Evolutionary conservation across 2,329 filamentous ascomycete genomes (phyloP).

Genomic region (Boeremia exigua): DNA sequence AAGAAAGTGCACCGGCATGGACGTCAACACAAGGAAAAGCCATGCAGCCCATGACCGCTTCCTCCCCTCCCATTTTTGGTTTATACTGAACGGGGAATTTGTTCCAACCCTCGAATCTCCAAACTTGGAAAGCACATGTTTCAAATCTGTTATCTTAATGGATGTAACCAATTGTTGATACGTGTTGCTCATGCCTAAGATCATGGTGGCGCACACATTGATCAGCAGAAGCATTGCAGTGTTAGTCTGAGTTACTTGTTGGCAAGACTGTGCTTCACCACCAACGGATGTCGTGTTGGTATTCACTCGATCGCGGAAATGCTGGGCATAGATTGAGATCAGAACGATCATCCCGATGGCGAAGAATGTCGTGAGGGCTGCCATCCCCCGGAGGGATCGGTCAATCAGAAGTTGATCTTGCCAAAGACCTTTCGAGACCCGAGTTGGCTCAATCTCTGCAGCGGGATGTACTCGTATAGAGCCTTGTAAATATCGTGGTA

Average conservation of each 20-base stretch:
- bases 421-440: constrained; percentile 35
- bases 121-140: constrained; percentile 33
- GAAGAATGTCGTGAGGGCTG: constrained; percentile 25
- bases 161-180: constrained; percentile 43
- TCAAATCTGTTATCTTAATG: constrained; percentile 33
- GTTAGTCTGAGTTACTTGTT: constrained; percentile 27
- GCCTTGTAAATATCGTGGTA: constrained; percentile 20
- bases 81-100: constrained; percentile 43
- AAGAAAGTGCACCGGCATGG: constrained; percentile 37
- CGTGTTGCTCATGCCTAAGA: constrained; percentile 42
- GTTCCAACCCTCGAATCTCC: constrained; percentile 42
- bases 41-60: constrained; percentile 34
- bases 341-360: constrained; percentile 30
- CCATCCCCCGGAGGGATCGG: constrained; percentile 36
- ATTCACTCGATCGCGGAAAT: constrained; percentile 24
- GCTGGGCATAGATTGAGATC: constrained; percentile 19
- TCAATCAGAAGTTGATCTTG: constrained; percentile 40
- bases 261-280: constrained; percentile 24
- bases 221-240: constrained; percentile 34
- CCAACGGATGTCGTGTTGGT: constrained; percentile 33
- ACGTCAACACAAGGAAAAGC: constrained; percentile 34
- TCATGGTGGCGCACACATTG: constrained; percentile 40
- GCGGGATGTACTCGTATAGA: constrained; percentile 26
- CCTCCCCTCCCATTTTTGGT: constrained; percentile 32
- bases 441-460: constrained; percentile 31